phyloP scores from a whole-genome alignment of 345 rosid genomes.

The Fremontodendron californicum region DNA sequence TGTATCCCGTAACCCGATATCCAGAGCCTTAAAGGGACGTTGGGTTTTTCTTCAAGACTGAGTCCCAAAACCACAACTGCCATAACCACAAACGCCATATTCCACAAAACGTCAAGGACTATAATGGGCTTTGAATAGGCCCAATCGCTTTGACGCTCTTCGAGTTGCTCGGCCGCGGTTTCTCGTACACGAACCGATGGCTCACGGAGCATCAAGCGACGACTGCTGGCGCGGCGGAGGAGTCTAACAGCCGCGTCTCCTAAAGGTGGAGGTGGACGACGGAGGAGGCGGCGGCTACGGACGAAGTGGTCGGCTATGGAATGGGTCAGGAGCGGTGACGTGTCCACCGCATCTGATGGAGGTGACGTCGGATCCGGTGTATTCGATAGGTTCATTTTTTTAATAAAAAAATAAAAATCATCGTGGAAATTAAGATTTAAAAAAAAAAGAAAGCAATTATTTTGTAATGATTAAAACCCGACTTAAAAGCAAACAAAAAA shows the following conservation, averaged over 20 bases:
- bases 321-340: constrained; percentile 42
- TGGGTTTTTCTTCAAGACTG: constrained; percentile 49
- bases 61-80: constrained; percentile 42
- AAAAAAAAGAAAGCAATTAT: constrained; percentile 9
- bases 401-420: not conserved
- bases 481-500: too few relatives aligned
- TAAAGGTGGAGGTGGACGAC: too few relatives aligned
- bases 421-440: not conserved
- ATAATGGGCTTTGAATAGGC: constrained; percentile 77
- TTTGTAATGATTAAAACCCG: not conserved
- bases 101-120: constrained; percentile 67
- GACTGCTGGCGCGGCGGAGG: constrained; percentile 72
- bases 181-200: too few relatives aligned
- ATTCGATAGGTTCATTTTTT: constrained; percentile 34
- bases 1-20: constrained; percentile 56
- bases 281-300: too few relatives aligned
- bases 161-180: too few relatives aligned
- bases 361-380: constrained; percentile 29
- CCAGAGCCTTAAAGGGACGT: constrained; percentile 72
- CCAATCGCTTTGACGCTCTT: too few relatives aligned
- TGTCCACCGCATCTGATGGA: constrained; percentile 36
- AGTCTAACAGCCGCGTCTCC: constrained; percentile 62
- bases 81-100: constrained; percentile 45
- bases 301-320: constrained; percentile 39
- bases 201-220: too few relatives aligned